Base-by-base conservation (phyloP, 2,329 filamentous ascomycete genomes). In the Claviceps humidiphila region DNA sequence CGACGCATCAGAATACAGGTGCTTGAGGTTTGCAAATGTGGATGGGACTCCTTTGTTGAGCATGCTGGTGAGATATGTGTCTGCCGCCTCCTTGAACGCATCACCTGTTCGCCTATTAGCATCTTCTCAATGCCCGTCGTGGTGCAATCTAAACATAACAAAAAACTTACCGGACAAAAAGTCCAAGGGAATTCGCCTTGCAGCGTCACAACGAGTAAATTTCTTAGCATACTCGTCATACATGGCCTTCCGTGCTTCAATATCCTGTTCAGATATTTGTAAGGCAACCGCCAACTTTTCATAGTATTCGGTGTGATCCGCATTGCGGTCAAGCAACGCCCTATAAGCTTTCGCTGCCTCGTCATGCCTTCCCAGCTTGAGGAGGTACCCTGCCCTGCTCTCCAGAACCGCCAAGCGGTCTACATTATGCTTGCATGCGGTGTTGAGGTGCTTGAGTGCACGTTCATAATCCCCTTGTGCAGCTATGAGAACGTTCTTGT, bases 11-110 rank as follows among this genome's bases (percentile, higher is more conserved):
- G 76, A 76, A 71, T 97, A 98, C 22, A 98, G 77, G 58, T 94
- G 83, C 73, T 98, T 98, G 55, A 98, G 77, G 68, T 97, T 98
- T 39, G 89, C 89, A 68, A 98, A 98, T 3, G 91, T 90, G 2
- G 93, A 98, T 1, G 93, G 91, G 4, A 97, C 87, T 11, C 91
- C 93, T 69, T 91, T 95, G 67, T 86, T 82, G 53, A 98, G 76
- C 85, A 94, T 94, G 34, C 84, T 76, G 49, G 83, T 78, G 55
- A 98, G 68, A 65, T 98, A 98, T 22, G 73, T 70, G 64, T 89
- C 84, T 7, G 86, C 90, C 24, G 87, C 84, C 59, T 81, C 70
- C 63, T 78, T 79, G 71, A 98, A 98, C 4, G 84, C 82, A 44
- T 94, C 83, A 4, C 88, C 85, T 83, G 60, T 44, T 47, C 44